Conservation (phyloP, 306 rosid species). For the Amphicarpaea edgeworthii region DNA sequence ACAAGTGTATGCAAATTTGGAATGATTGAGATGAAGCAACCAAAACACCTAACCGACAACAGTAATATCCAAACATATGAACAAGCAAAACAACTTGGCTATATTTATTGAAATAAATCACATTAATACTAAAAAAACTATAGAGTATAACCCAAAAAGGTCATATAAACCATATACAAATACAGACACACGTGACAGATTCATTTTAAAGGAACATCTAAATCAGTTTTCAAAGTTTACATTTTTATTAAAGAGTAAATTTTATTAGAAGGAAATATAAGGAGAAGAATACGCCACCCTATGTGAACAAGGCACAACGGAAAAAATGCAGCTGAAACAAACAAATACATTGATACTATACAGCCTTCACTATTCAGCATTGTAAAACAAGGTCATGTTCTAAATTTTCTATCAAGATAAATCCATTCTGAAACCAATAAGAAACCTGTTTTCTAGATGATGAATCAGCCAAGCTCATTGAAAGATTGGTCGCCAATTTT, state of each 20-base stretch:
- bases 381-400: background rate
- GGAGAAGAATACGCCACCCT: conserved; percentile 9
- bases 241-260: background rate
- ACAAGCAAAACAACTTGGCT: conserved; percentile 31
- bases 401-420: conserved; percentile 29
- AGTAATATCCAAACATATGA: conserved; percentile 20
- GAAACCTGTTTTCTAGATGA: conserved; percentile 82
- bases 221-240: conserved; percentile 30
- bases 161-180: conserved; percentile 17
- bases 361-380: background rate
- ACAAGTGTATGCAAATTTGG: conserved; percentile 5
- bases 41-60: background rate
- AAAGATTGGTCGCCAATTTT: conserved; percentile 93
- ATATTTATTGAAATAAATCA: conserved; percentile 19
- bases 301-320: conserved; percentile 18
- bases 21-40: conserved; percentile 28
- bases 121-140: conserved; percentile 19
- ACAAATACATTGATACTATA: conserved; percentile 26
- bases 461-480: conserved; percentile 88
- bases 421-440: conserved; percentile 17
- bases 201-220: conserved; percentile 27
- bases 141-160: background rate
- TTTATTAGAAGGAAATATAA: conserved; percentile 20
- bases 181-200: conserved; percentile 8
- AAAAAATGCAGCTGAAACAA: conserved; percentile 25